These are phyloP conservation scores for Penicillium sp. DNA, from an alignment of 2,329 filamentous ascomycete species.

Conservation along the genomic window DNA sequence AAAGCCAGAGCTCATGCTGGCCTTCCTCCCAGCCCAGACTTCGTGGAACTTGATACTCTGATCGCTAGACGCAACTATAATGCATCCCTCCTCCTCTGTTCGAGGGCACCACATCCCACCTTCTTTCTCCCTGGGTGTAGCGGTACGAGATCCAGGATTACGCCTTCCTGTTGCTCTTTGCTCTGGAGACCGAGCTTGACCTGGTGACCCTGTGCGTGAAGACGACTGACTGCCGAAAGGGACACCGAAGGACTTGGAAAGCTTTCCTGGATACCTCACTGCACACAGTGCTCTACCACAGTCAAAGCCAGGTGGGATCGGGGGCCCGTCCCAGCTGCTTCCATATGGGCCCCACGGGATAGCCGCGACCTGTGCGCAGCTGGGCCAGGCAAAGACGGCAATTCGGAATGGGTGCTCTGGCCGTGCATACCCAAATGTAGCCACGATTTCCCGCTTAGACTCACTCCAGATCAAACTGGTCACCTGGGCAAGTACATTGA, in stretches of 20 bases:
- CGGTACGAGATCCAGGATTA: slow-evolving; percentile 21
- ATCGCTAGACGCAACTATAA: slow-evolving; percentile 89
- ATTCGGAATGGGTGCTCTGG: slow-evolving; percentile 86
- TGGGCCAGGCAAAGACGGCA: slow-evolving; percentile 91
- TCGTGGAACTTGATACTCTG: slow-evolving; percentile 94
- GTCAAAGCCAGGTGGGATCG: slow-evolving; percentile 29
- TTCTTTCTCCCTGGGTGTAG: slow-evolving; percentile 44
- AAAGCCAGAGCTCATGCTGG: slow-evolving; percentile 50
- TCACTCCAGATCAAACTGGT: slow-evolving; percentile 89
- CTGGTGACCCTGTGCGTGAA: slow-evolving; percentile 8
- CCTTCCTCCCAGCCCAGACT: slow-evolving; percentile 70
- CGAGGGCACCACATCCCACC: slow-evolving; percentile 55
- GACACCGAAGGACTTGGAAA: slow-evolving; percentile 36
- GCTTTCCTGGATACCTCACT: slow-evolving; percentile 73
- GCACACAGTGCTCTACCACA: slow-evolving; percentile 68
- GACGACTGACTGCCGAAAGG: slow-evolving; percentile 7
- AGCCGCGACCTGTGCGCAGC: slow-evolving; percentile 77
- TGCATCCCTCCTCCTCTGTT: slow-evolving; percentile 68
- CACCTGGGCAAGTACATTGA: slow-evolving; percentile 88
- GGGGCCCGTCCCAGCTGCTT: slow-evolving; percentile 28
- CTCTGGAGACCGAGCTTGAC: neutral
- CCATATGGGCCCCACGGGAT: slow-evolving; percentile 72
- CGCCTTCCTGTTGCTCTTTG: slow-evolving; percentile 5
- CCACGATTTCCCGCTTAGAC: slow-evolving; percentile 79
- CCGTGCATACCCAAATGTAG: slow-evolving; percentile 89